phyloP scores from a whole-genome alignment of 1,139 yeast genomes.

The Kluyveromyces sp. region DNA sequence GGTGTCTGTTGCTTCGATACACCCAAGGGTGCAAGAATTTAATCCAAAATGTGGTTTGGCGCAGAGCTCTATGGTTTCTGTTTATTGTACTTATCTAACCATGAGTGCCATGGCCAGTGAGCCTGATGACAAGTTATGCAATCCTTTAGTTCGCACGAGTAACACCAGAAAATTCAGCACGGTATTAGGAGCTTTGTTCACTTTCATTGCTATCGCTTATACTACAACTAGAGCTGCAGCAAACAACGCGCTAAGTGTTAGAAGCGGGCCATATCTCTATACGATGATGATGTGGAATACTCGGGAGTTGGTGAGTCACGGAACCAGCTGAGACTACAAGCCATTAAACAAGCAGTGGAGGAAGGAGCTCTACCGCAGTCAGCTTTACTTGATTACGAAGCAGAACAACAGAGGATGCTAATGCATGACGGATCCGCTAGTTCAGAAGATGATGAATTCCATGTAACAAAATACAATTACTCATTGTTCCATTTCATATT shows the following conservation, averaged over 20 bases:
- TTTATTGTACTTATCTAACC: conserved; percentile 86
- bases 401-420: conserved; percentile 45
- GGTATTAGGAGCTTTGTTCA: conserved; percentile 84
- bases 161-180: conserved; percentile 90
- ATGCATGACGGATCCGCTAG: conserved; percentile 33
- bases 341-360: conserved; percentile 86
- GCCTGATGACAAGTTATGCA: conserved; percentile 89
- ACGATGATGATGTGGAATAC: conserved; percentile 31
- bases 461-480: conserved; percentile 76
- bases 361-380: conserved; percentile 93
- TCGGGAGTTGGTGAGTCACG: conserved; percentile 47
- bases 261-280: conserved; percentile 24
- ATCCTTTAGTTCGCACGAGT: conserved; percentile 79
- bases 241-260: conserved; percentile 49
- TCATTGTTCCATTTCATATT: conserved; percentile 84
- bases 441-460: conserved; percentile 52
- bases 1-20: conserved; percentile 64
- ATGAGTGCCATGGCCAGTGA: conserved; percentile 94
- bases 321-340: conserved; percentile 76
- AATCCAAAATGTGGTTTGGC: conserved; percentile 96
- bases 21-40: conserved; percentile 79
- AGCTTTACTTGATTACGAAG: conserved; percentile 65
- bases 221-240: conserved; percentile 97
- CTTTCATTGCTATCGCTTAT: conserved; percentile 91
- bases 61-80: conserved; percentile 91